These are phyloP conservation scores for Calycina herbarum DNA, from an alignment of 2,329 filamentous ascomycete genomes.

Conservation along the genomic window DNA sequence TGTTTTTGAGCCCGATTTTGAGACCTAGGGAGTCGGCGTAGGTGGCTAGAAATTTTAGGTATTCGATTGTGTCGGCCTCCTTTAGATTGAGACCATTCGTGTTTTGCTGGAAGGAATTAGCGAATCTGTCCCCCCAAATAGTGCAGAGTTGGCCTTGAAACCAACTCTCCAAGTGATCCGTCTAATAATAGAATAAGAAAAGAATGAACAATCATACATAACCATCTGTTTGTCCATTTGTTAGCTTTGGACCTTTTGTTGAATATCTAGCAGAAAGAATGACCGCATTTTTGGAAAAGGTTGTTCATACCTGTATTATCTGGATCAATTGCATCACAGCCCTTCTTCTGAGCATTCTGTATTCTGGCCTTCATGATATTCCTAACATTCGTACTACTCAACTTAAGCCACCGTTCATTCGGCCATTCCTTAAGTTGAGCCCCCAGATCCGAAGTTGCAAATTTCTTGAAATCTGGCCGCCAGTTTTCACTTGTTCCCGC, in stretches of 20 bases:
- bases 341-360: conserved; percentile 57
- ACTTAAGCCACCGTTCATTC: conserved; percentile 66
- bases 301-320: conserved; percentile 60
- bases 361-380: conserved; percentile 64
- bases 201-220: conserved; percentile 8
- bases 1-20: conserved; percentile 68
- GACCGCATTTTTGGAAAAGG: no score
- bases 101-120: conserved; percentile 15
- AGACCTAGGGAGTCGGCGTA: conserved; percentile 55
- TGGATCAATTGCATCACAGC: conserved; percentile 68
- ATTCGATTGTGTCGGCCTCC: conserved; percentile 55
- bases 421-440: conserved; percentile 61
- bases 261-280: background rate
- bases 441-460: conserved; percentile 57
- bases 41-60: conserved; percentile 58
- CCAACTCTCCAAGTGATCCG: no score
- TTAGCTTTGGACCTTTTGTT: background rate
- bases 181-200: background rate
- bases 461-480: conserved; percentile 55
- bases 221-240: background rate
- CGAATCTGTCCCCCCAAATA: no score
- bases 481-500: conserved; percentile 68
- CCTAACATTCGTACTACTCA: conserved; percentile 58
- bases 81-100: conserved; percentile 56
- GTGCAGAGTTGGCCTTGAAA: no score